These are phyloP conservation scores for Pseudogymnoascus sp. DNA, from an alignment of 2,329 filamentous ascomycete genomes.

Conservation along the genomic window DNA sequence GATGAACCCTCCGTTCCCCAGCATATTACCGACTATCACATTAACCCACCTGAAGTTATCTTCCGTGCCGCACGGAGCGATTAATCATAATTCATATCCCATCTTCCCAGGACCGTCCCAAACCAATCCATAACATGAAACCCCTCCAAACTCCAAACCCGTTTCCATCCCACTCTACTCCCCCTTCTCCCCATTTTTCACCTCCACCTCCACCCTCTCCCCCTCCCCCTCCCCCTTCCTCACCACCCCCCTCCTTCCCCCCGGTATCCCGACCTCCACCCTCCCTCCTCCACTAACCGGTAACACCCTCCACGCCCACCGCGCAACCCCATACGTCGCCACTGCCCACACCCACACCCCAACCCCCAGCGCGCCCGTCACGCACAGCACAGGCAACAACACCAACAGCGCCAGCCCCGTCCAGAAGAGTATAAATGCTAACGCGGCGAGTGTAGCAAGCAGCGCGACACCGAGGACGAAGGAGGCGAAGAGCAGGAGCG, in stretches of 20 bases:
- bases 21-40: neutral
- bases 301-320: constrained; percentile 37
- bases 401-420: constrained; percentile 58
- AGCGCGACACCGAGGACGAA: constrained; percentile 57
- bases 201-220: constrained; percentile 13
- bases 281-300: constrained; percentile 18
- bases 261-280: constrained; percentile 17
- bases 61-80: neutral
- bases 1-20: neutral
- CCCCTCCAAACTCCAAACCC: neutral
- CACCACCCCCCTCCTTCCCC: constrained; percentile 19
- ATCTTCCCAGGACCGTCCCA: neutral
- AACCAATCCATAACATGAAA: neutral
- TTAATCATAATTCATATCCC: neutral
- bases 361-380: constrained; percentile 54
- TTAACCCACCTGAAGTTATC: neutral
- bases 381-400: constrained; percentile 59
- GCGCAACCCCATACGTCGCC: constrained; percentile 45
- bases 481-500: constrained; percentile 58
- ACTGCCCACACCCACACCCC: constrained; percentile 62
- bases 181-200: constrained; percentile 1
- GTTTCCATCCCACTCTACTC: neutral
- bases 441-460: constrained; percentile 48
- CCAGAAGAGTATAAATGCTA: constrained; percentile 61
- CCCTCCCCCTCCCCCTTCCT: constrained; percentile 19